Percentiles rank a stretch among this genome's conserved stretches.
These are phyloP conservation scores for Leccinum subtestaceum DNA, from an alignment of 768 basidiomycete genomes.

Conservation along the genomic window DNA sequence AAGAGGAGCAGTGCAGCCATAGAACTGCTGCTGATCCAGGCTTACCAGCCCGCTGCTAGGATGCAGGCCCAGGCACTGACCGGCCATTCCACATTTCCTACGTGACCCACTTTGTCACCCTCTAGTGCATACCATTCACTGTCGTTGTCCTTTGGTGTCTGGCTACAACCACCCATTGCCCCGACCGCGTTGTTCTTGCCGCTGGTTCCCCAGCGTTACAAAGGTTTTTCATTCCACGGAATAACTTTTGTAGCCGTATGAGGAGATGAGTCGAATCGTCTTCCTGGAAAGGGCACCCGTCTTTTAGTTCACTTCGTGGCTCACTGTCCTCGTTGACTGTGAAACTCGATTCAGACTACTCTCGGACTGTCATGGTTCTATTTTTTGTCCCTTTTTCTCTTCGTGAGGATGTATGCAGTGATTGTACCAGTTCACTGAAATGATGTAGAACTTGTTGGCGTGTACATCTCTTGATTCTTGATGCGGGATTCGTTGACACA, in stretches of 20 bases:
- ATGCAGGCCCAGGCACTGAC: too few species aligned
- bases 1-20: slow-evolving; percentile 4
- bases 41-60: not conserved
- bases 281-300: not conserved
- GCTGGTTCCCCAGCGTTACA: slow-evolving; percentile 11
- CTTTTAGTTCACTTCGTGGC: slow-evolving; percentile 33
- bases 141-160: not conserved
- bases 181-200: not conserved
- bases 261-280: slow-evolving; percentile 12
- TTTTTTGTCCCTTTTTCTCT: not conserved
- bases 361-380: slow-evolving; percentile 21
- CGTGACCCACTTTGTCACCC: slow-evolving; percentile 6
- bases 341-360: slow-evolving; percentile 39
- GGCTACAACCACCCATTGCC: not conserved
- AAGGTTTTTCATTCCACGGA: slow-evolving; percentile 1
- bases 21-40: not conserved
- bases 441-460: too few species aligned
- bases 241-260: slow-evolving; percentile 10
- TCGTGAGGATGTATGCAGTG: slow-evolving; percentile 14
- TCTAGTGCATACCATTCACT: not conserved
- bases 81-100: too few species aligned
- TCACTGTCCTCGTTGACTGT: slow-evolving; percentile 10
- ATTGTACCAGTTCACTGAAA: too few species aligned
- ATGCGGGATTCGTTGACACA: too few species aligned
- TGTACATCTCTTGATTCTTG: too few species aligned